Percentiles rank a stretch among this genome's conserved stretches.
These are phyloP conservation scores for Trypanosoma platydactyli DNA, from an alignment of 208 protist genomes.

Conservation along the genomic window DNA sequence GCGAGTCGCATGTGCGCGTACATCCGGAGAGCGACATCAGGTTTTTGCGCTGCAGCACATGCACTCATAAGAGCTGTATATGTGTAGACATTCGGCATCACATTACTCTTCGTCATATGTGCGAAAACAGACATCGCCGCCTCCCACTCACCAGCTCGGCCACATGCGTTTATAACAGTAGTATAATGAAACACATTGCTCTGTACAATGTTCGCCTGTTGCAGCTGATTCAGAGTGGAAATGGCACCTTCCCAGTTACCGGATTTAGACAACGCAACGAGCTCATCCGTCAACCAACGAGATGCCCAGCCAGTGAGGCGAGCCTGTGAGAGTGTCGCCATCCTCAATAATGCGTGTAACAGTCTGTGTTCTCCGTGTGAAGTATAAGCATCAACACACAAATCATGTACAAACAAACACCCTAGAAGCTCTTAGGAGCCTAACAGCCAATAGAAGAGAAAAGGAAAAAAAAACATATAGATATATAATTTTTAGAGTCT, in stretches of 20 bases:
- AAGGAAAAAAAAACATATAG: neutral
- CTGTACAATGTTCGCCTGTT: conserved; percentile 69
- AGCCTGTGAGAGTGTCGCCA: conserved; percentile 66
- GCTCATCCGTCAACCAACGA: conserved; percentile 87
- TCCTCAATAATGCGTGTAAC: conserved; percentile 12
- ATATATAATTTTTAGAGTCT: neutral
- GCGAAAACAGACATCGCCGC: conserved; percentile 60
- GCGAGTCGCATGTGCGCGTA: conserved; percentile 79
- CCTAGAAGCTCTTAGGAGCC: too few species aligned
- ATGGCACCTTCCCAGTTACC: conserved; percentile 86
- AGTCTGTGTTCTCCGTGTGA: neutral
- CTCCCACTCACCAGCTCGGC: conserved; percentile 66
- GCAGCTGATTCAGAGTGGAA: conserved; percentile 56
- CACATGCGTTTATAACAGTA: conserved; percentile 80
- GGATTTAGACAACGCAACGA: conserved; percentile 57
- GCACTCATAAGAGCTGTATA: conserved; percentile 77
- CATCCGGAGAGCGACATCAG: conserved; percentile 62
- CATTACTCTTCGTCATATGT: conserved; percentile 69
- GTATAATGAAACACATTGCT: conserved; percentile 92
- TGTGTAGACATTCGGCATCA: conserved; percentile 89
- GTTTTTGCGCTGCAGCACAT: conserved; percentile 48
- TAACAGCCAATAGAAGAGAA: neutral
- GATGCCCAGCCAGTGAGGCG: conserved; percentile 69
- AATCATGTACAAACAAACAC: neutral
- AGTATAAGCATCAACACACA: neutral